Evolutionary conservation across 1,139 yeast species (phyloP).

Genomic region (Hyphopichia buzzinii): DNA sequence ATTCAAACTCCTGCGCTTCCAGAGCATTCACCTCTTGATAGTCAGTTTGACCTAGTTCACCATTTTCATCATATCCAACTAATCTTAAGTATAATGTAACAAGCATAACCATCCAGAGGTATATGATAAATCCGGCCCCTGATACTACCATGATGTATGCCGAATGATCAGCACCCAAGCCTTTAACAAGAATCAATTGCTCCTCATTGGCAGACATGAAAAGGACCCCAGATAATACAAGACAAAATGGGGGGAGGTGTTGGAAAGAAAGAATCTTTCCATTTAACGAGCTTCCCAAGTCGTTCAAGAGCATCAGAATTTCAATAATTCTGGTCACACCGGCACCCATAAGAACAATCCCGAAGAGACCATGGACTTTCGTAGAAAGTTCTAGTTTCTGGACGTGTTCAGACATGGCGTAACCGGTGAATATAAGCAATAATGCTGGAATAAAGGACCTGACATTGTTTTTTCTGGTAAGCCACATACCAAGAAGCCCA

Average conservation of each 20-base stretch:
- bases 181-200: conserved; percentile 68
- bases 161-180: conserved; percentile 79
- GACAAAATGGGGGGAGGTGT: conserved; percentile 76
- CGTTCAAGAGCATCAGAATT: conserved; percentile 65
- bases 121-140: conserved; percentile 72
- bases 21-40: conserved; percentile 1
- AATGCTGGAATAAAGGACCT: conserved; percentile 80
- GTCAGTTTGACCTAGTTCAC: conserved; percentile 17
- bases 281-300: conserved; percentile 44
- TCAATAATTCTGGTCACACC: conserved; percentile 76
- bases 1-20: conserved; percentile 31
- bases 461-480: conserved; percentile 54
- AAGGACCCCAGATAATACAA: conserved; percentile 72
- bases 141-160: conserved; percentile 74
- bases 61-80: conserved; percentile 45
- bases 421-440: conserved; percentile 82
- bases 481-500: conserved; percentile 77
- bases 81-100: conserved; percentile 58
- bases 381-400: conserved; percentile 77
- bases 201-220: conserved; percentile 95
- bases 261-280: conserved; percentile 69
- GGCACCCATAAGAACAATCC: conserved; percentile 73
- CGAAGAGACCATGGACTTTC: conserved; percentile 84
- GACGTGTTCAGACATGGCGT: conserved; percentile 88
- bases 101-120: conserved; percentile 60